Evolutionary conservation across 2,329 filamentous ascomycete species (phyloP).

Genomic region (Trichoderma afroharzianum): DNA sequence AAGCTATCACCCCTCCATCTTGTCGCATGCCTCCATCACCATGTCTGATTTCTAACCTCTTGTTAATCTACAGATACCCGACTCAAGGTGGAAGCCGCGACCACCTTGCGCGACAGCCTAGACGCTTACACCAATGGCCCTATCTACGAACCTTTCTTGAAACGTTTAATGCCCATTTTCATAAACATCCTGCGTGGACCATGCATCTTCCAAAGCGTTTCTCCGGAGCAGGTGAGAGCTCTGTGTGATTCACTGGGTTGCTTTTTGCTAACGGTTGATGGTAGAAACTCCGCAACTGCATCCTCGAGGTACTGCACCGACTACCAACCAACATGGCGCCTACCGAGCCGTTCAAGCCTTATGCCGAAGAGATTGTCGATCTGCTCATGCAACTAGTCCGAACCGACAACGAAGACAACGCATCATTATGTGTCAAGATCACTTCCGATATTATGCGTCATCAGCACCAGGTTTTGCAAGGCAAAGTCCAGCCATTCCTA

Average conservation of each 20-base stretch:
- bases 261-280: neutral
- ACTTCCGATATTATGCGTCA: constrained; percentile 95
- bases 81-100: constrained; percentile 75
- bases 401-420: constrained; percentile 97
- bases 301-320: constrained; percentile 91
- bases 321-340: constrained; percentile 69
- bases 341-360: constrained; percentile 78
- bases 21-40: constrained; percentile 23
- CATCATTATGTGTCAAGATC: constrained; percentile 95
- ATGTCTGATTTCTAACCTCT: constrained; percentile 4
- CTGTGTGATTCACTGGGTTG: neutral
- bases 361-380: constrained; percentile 84
- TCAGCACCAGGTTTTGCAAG: constrained; percentile 73
- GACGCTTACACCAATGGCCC: constrained; percentile 79
- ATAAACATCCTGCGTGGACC: constrained; percentile 78
- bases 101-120: constrained; percentile 83
- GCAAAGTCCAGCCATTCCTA: constrained; percentile 84
- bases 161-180: constrained; percentile 86
- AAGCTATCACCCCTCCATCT: constrained; percentile 14
- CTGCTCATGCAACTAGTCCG: constrained; percentile 84
- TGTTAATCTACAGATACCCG: constrained; percentile 61
- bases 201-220: constrained; percentile 87
- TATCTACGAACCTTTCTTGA: constrained; percentile 76
- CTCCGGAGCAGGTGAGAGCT: constrained; percentile 72
- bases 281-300: constrained; percentile 83